Percentiles rank a stretch among this genome's conserved stretches.
These are phyloP conservation scores for Tetratostichococcus sp. DNA, from an alignment of 139 green algal species.

Conservation along the genomic window DNA sequence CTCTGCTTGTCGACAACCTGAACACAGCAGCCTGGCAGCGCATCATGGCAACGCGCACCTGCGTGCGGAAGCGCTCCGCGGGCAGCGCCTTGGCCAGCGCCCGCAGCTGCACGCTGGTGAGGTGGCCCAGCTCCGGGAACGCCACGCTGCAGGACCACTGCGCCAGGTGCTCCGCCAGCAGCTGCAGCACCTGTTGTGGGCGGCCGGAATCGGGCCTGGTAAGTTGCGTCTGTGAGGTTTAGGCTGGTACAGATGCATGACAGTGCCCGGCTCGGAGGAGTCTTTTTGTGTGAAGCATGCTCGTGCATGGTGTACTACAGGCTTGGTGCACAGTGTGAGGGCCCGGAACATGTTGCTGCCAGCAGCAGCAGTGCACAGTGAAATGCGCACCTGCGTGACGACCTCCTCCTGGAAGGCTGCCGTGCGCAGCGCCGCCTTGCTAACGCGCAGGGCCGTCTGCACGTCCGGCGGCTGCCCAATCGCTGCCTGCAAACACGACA, in stretches of 20 bases:
- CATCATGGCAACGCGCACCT: constrained; percentile 7
- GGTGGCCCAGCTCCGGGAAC: constrained; percentile 87
- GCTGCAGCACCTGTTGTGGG: constrained; percentile 56
- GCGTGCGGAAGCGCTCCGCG: constrained; percentile 72
- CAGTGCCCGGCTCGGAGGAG: no score
- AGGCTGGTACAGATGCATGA: no score
- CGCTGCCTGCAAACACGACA: background rate
- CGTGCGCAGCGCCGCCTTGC: constrained; percentile 44
- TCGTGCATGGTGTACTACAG: no score
- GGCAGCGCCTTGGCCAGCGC: constrained; percentile 70
- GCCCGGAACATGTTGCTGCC: no score
- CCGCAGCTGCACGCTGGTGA: constrained; percentile 60
- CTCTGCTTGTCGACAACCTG: no score
- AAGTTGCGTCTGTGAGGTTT: no score
- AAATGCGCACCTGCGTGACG: constrained; percentile 64
- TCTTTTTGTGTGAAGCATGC: no score
- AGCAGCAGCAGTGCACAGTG: no score
- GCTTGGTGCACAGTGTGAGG: no score
- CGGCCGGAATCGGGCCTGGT: no score
- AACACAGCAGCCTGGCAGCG: background rate
- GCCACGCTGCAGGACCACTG: constrained; percentile 71
- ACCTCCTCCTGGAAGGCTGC: constrained; percentile 77
- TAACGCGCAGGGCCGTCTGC: constrained; percentile 47
- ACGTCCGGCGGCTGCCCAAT: constrained; percentile 36
- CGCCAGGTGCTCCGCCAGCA: constrained; percentile 74